Evolutionary conservation across 768 basidiomycete genomes (phyloP).

Genomic region (Suillus lakei): DNA sequence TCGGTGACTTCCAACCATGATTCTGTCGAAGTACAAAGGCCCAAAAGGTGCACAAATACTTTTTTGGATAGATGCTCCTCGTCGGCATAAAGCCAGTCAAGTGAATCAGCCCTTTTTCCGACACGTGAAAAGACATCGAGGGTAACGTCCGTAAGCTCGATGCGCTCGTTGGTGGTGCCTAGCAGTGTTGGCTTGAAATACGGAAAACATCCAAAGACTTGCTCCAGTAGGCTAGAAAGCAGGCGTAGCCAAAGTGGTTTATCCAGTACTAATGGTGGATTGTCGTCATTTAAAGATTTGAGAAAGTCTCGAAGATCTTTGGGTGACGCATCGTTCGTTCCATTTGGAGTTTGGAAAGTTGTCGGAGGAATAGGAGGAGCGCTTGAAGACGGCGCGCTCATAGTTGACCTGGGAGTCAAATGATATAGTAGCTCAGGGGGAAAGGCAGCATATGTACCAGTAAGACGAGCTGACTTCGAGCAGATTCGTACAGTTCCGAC

Average conservation of each 20-base stretch:
- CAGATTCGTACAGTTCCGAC: background rate
- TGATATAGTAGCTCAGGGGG: background rate
- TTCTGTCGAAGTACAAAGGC: slow-evolving; percentile 60
- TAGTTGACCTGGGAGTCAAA: slow-evolving; percentile 13
- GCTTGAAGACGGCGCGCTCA: slow-evolving; percentile 32
- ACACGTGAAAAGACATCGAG: slow-evolving; percentile 59
- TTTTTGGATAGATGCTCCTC: slow-evolving; percentile 51
- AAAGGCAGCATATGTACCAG: background rate
- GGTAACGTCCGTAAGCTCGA: slow-evolving; percentile 56
- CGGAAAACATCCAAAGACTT: slow-evolving; percentile 60
- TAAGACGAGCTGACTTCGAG: background rate
- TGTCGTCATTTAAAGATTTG: slow-evolving; percentile 41
- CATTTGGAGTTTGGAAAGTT: slow-evolving; percentile 36
- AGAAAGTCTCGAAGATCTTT: slow-evolving; percentile 51
- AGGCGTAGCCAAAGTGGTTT: slow-evolving; percentile 54
- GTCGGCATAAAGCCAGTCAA: slow-evolving; percentile 54
- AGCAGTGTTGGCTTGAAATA: slow-evolving; percentile 53
- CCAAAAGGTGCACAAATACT: slow-evolving; percentile 54
- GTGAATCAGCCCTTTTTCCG: slow-evolving; percentile 39
- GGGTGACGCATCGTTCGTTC: slow-evolving; percentile 29
- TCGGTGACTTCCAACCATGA: slow-evolving; percentile 59
- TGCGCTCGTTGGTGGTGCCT: slow-evolving; percentile 60
- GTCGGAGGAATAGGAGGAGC: slow-evolving; percentile 24
- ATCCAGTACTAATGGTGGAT: slow-evolving; percentile 34
- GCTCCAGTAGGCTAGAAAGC: slow-evolving; percentile 55